Evolutionary conservation across 2,329 filamentous ascomycete species (phyloP), one percentile per base, ranked within the genome.

Genomic region (Monilinia polystroma): DNA sequence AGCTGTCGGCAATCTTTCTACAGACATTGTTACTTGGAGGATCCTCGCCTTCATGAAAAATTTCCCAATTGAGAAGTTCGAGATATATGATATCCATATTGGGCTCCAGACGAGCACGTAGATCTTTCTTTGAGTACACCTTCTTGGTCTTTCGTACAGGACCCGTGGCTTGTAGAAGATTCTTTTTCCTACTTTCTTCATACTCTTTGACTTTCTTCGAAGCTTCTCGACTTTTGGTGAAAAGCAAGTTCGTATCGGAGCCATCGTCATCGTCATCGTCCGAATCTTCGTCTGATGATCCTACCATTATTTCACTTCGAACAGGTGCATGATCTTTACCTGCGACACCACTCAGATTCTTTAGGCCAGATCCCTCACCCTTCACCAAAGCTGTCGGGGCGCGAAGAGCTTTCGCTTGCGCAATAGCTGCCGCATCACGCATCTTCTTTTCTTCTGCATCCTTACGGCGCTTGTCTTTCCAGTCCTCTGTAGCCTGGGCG

Each of bases 21-120:
- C 94, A 96, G 55, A 87, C 83, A 58, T 88, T 87, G 20, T 87
- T 87, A 63, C 86, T 89, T 0, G 95, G 93, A 7, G 95, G 95
- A 68, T 93, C 90, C 74, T 93, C 92, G 38, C 93, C 92, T 56
- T 87, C 82, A 74, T 97, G 91, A 77, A 97, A 99, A 71, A 96
- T 96, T 71, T 99, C 91, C 95, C 95, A 99, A 66, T 90, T 86
- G 3, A 99, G 85, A 62, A 99, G 92, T 23, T 89, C 89, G 73
- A 90, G 89, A 76, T 98, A 95, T 41, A 99, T 80, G 20, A 87
- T 83, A 49, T 92, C 90, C 79, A 99, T 90, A 71, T 96, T 92
- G 10, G 96, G 95, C 43, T 93, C 90, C 68, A 99, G 83, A 69
- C 95, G 90, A 70, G 95, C 94, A 72, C 94, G 90, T 87, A 97